Evolutionary conservation across 1,284 basidiomycete species (phyloP), one percentile per base, ranked within the genome.

Genomic region (Ganoderma meredithae): DNA sequence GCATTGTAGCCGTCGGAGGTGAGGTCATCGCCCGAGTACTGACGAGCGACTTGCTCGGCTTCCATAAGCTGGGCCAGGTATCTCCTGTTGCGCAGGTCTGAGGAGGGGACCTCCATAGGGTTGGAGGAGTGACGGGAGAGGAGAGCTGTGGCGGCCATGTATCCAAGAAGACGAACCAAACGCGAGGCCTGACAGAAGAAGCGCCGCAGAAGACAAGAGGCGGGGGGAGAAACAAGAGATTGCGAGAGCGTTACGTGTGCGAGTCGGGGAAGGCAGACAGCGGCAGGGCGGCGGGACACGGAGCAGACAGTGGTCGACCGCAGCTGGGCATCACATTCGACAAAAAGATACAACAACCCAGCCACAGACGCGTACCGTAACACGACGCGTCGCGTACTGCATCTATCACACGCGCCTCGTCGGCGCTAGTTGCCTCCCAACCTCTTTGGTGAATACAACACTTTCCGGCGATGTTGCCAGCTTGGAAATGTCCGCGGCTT

Each of bases 81-180:
- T 41, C 78, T 75, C 47, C 75, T 80, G 75, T 90, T 90, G 63
- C 83, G 83, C 1, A 79, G 71, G 75, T 94, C 90, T 25, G 88
- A 90, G n/a, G 90, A 86, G 52, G 84, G 81, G 22, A 88, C 86
- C 74, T 94, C 91, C 60, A 93, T 84, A 2, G 92, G 92, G 75
- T 94, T 94, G 55, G 92, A 93, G 15, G 90, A 90, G 75, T 94
- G 92, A 72, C 90, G 90, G 12, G 92, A 93, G 72, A 93, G 72
- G 67, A 79, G 73, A 49, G 79, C 78, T 4, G 78, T 75, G 49
- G 81, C 76, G 62, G 73, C 75, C 75, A 76, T 76, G 60, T 69
- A 72, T 72, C 66, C 69, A 71, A 72, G 64, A 69, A 66, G 65
- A 63, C 62, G 64, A 60, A 41, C 41, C 62, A 62, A 66, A 52